Evolutionary conservation across 352 stramenopile genomes (phyloP).

Genomic region (Phytopythium chamaehyphon): DNA sequence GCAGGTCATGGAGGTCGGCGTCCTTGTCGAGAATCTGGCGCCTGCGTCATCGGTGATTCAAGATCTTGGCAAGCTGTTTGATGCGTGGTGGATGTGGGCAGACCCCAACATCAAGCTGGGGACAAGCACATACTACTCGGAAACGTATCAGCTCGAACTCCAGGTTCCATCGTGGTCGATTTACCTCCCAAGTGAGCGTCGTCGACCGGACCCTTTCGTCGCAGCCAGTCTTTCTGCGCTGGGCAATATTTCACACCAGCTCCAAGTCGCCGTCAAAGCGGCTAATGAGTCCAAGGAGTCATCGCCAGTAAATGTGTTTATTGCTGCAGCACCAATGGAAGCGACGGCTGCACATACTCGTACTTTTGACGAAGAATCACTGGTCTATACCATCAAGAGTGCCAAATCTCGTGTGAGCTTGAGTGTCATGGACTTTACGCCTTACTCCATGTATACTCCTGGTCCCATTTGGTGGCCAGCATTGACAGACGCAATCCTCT

Average conservation of each 20-base stretch:
- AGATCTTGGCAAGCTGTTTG: constrained; percentile 62
- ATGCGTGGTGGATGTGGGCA: constrained; percentile 70
- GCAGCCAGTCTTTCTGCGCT: constrained; percentile 29
- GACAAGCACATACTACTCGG: constrained; percentile 49
- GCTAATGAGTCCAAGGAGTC: neutral
- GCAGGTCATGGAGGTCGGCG: constrained; percentile 83
- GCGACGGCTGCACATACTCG: constrained; percentile 41
- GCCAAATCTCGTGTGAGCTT: constrained; percentile 50
- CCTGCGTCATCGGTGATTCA: constrained; percentile 26
- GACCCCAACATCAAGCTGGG: constrained; percentile 21
- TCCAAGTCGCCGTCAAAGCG: constrained; percentile 21
- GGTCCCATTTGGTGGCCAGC: constrained; percentile 63
- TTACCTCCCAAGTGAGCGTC: constrained; percentile 27
- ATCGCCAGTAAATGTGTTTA: constrained; percentile 36
- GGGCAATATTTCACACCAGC: constrained; percentile 51
- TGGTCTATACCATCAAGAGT: constrained; percentile 70
- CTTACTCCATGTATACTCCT: constrained; percentile 65
- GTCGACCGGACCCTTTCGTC: constrained; percentile 46
- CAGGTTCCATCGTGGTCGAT: constrained; percentile 62
- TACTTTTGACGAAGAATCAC: constrained; percentile 63
- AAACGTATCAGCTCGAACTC: constrained; percentile 48
- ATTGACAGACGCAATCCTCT: constrained; percentile 57
- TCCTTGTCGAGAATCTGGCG: constrained; percentile 51
- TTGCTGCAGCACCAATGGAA: constrained; percentile 60
- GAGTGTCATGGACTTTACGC: constrained; percentile 82